Evolutionary conservation across 768 basidiomycete species (phyloP).

Genomic region (Trichaptum fuscoviolaceum): DNA sequence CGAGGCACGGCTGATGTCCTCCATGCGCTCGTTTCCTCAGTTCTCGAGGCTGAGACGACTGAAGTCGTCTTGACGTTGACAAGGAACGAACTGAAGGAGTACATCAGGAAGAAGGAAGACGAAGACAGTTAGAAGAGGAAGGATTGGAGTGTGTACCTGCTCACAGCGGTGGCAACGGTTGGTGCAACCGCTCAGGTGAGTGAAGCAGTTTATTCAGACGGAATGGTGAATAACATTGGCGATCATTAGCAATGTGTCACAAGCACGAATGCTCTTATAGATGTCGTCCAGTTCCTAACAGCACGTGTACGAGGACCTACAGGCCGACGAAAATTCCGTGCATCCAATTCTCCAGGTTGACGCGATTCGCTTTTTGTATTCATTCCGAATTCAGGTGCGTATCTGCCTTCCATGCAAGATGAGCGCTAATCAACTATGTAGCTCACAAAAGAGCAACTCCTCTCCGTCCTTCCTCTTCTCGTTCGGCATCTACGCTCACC

Average conservation of each 20-base stretch:
- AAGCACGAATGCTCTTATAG: too few relatives aligned
- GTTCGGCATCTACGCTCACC: too few relatives aligned
- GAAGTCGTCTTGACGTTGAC: constrained; percentile 86
- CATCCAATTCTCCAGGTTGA: too few relatives aligned
- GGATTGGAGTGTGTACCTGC: constrained; percentile 86
- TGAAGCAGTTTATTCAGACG: too few relatives aligned
- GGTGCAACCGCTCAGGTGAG: constrained; percentile 81
- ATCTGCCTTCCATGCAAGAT: background rate
- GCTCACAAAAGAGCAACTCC: constrained; percentile 90
- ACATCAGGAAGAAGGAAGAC: constrained; percentile 48
- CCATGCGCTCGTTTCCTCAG: constrained; percentile 78
- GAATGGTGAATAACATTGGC: too few relatives aligned
- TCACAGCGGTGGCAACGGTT: constrained; percentile 90
- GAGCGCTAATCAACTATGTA: constrained; percentile 23
- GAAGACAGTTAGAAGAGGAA: constrained; percentile 79
- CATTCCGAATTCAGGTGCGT: too few relatives aligned
- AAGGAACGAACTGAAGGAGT: constrained; percentile 61
- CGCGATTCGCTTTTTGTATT: too few relatives aligned
- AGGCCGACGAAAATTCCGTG: too few relatives aligned
- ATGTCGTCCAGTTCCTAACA: too few relatives aligned
- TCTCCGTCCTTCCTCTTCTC: constrained; percentile 85
- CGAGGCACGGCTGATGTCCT: too few relatives aligned
- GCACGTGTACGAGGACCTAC: too few relatives aligned
- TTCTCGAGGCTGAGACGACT: constrained; percentile 80
- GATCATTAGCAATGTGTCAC: too few relatives aligned